Conservation (phyloP, 306 rosid species). For the Fragaria ananassa region DNA sequence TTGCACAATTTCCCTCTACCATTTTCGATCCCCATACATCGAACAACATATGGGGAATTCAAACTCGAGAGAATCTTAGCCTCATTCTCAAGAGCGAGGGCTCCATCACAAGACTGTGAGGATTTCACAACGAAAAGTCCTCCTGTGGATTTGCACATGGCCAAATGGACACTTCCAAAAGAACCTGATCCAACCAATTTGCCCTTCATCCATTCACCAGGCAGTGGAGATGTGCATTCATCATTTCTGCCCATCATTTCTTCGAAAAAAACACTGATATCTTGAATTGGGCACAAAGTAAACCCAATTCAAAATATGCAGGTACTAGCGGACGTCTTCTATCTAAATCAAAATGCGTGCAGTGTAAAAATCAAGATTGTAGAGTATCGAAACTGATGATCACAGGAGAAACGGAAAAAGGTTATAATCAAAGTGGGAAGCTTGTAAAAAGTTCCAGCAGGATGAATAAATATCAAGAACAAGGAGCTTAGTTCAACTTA, state of each 20-base stretch:
- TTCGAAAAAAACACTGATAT: not conserved
- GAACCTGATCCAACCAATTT: slow-evolving; percentile 58
- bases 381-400: not conserved
- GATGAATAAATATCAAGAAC: not conserved
- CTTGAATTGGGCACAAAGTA: not conserved
- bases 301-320: slow-evolving; percentile 21
- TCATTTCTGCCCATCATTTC: not conserved
- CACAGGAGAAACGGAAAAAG: slow-evolving; percentile 16
- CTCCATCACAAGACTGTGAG: slow-evolving; percentile 31
- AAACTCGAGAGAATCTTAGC: slow-evolving; percentile 36
- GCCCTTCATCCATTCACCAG: slow-evolving; percentile 54
- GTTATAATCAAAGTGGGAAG: not conserved
- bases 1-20: slow-evolving; percentile 19
- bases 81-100: slow-evolving; percentile 38
- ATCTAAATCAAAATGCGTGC: not conserved
- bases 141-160: slow-evolving; percentile 50
- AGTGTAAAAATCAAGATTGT: not conserved
- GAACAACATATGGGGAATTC: slow-evolving; percentile 38
- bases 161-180: slow-evolving; percentile 60
- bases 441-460: slow-evolving; percentile 1
- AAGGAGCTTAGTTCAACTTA: not conserved
- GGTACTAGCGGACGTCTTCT: not conserved
- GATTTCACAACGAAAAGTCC: slow-evolving; percentile 60
- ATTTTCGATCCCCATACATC: slow-evolving; percentile 44
- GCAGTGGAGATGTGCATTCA: slow-evolving; percentile 17